A percentile compares a stretch with the other conserved stretches of the same genome.
These are phyloP conservation scores for Naganishia vishniacii DNA, from an alignment of 768 basidiomycete genomes.

Conservation along the genomic window DNA sequence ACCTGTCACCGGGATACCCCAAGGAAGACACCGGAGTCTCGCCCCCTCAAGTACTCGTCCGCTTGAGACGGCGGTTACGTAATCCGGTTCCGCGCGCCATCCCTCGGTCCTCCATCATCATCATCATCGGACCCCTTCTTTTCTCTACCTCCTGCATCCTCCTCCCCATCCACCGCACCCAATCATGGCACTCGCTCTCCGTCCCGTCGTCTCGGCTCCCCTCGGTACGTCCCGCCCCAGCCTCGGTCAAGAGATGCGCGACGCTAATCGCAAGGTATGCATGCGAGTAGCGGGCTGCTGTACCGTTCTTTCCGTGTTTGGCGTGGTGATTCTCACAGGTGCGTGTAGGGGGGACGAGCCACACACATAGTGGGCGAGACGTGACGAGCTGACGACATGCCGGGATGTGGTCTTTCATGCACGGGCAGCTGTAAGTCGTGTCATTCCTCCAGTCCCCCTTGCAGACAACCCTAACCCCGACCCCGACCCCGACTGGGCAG, in stretches of 20 bases:
- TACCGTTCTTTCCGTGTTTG: conserved; percentile 48
- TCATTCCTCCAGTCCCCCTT: too few species aligned
- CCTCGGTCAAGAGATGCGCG: neutral
- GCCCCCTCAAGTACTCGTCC: too few species aligned
- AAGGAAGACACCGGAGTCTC: too few species aligned
- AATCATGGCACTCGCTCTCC: conserved; percentile 32
- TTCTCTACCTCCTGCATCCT: neutral
- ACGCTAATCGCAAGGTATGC: neutral
- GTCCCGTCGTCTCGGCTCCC: conserved; percentile 44
- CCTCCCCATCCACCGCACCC: neutral
- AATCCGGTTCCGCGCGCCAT: too few species aligned
- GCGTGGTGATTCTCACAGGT: conserved; percentile 47
- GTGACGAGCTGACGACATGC: neutral
- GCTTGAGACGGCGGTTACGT: too few species aligned
- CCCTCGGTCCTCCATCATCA: too few species aligned
- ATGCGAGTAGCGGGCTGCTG: conserved; percentile 42
- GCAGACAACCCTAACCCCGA: too few species aligned
- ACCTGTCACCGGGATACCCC: too few species aligned
- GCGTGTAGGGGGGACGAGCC: conserved; percentile 19
- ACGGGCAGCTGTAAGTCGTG: conserved; percentile 28
- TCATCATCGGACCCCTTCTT: neutral
- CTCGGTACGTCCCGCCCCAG: conserved; percentile 38
- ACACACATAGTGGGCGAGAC: neutral
- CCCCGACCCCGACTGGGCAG: too few species aligned
- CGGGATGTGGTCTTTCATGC: neutral